Conservation (phyloP, 305 asterid species). For the Solanum aculeatissimum region DNA sequence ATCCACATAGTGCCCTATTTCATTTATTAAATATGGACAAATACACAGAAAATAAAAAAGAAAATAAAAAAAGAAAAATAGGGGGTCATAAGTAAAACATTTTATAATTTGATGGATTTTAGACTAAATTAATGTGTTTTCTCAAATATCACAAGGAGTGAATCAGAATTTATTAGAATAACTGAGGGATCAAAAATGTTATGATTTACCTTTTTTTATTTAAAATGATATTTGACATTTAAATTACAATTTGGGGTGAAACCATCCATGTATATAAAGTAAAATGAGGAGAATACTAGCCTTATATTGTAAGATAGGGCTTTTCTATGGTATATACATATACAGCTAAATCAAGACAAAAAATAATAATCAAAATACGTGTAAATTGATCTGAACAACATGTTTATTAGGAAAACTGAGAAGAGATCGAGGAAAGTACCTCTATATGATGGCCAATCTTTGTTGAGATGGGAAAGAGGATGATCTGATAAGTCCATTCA, state of each 20-base stretch:
- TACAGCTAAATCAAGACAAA: too few relatives aligned
- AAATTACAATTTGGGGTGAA: background rate
- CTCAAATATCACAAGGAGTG: too few relatives aligned
- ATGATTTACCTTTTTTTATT: too few relatives aligned
- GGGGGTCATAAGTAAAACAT: too few relatives aligned
- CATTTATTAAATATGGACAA: too few relatives aligned
- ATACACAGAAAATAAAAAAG: too few relatives aligned
- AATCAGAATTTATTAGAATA: too few relatives aligned
- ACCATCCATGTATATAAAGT: background rate
- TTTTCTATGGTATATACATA: background rate
- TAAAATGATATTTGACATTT: too few relatives aligned
- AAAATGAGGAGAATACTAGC: background rate
- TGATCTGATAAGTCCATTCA: slow-evolving; percentile 32
- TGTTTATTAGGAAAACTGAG: background rate
- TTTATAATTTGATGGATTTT: too few relatives aligned
- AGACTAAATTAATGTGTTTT: too few relatives aligned
- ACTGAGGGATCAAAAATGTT: too few relatives aligned
- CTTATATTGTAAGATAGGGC: background rate
- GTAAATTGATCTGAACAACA: background rate
- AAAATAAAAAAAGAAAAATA: too few relatives aligned
- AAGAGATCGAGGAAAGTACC: slow-evolving; percentile 15
- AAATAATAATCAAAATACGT: background rate
- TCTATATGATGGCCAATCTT: slow-evolving; percentile 22
- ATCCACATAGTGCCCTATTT: background rate
- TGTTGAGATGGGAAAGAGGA: slow-evolving; percentile 34